Conservation (phyloP, 192 early-diverging fungal genomes). For the Rhizophlyctis rosea region DNA sequence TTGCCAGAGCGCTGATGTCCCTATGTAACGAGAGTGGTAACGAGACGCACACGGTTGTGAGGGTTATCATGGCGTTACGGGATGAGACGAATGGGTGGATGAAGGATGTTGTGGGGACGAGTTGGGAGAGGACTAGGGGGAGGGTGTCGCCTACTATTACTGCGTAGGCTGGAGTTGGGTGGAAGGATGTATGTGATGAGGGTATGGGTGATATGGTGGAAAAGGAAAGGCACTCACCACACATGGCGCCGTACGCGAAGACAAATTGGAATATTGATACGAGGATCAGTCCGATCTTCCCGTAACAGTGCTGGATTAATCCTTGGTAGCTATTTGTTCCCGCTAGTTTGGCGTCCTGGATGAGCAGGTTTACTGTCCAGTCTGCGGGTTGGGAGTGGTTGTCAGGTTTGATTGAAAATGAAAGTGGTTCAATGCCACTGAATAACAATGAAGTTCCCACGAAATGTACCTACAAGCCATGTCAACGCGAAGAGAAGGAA, state of each 20-base stretch:
- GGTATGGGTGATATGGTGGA: not conserved
- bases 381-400: constrained; percentile 28
- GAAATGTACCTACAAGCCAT: constrained; percentile 57
- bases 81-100: constrained; percentile 60
- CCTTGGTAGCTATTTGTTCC: constrained; percentile 81
- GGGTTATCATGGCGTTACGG: constrained; percentile 69
- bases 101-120: constrained; percentile 60
- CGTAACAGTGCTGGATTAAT: constrained; percentile 78
- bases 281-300: constrained; percentile 62
- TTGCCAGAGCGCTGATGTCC: constrained; percentile 84
- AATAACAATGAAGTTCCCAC: no score
- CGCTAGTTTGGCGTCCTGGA: constrained; percentile 70
- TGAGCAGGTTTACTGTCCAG: constrained; percentile 58
- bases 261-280: constrained; percentile 90
- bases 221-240: constrained; percentile 14
- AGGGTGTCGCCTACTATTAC: constrained; percentile 86
- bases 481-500: constrained; percentile 53
- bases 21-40: constrained; percentile 84
- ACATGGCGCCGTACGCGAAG: constrained; percentile 82
- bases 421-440: no score
- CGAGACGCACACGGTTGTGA: constrained; percentile 74
- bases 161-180: constrained; percentile 47
- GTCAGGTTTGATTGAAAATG: no score
- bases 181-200: not conserved
- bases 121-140: constrained; percentile 72